Base-by-base conservation (phyloP, 108 stramenopile genomes). In the Craspedostauros australis region DNA sequence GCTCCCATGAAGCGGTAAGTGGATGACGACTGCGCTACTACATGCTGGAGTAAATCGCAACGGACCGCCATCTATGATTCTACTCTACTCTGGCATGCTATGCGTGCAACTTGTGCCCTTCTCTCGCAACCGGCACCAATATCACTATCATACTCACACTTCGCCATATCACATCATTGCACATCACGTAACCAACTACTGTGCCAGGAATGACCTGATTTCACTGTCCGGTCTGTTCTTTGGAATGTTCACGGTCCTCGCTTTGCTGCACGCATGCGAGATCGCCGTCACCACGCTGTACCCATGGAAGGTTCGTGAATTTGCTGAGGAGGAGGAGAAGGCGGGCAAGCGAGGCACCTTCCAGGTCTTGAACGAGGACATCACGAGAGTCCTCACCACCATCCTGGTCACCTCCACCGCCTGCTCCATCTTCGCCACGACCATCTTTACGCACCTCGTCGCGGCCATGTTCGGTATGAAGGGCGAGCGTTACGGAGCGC, bases 211-310 rank as follows among this genome's bases (percentile, higher is more conserved):
- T 29, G 62, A 78, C 15, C 21, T 61, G 18, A 0, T 80, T 16
- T 55, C 75, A 2, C 11, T 72, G 3, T 22, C 36, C 16, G 51
- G 60, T 15, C 45, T 81, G 5, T 86, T 62, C 28, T 44, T 73
- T 37, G 39, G 51, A 15, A 66, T 94, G 16, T 94, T 94, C 53
- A 63, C 60, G 23, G 64, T 37, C 23, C 67, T 94, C 37, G 86
- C 88, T 16, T 40, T 94, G 33, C 57, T 94, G 40, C 93, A 94
- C 46, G 87, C 93, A 0, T 93, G 91, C 0, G 97, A 98, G 73
- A 94, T 93, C 57, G 94, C 95, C 31, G 95, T 98, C 54, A 98
- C 97, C 5, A 98, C 95, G 6, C 53, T 98, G 23, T 98, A 96
- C 64, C 95, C 95, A 4, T 98, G 95, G 95, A 96, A 95, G 60